Percentiles rank a stretch among this genome's conserved stretches.
Evolutionary conservation across 1,284 basidiomycete species (phyloP).

Genomic region (Ceraceosorus guamensis): DNA sequence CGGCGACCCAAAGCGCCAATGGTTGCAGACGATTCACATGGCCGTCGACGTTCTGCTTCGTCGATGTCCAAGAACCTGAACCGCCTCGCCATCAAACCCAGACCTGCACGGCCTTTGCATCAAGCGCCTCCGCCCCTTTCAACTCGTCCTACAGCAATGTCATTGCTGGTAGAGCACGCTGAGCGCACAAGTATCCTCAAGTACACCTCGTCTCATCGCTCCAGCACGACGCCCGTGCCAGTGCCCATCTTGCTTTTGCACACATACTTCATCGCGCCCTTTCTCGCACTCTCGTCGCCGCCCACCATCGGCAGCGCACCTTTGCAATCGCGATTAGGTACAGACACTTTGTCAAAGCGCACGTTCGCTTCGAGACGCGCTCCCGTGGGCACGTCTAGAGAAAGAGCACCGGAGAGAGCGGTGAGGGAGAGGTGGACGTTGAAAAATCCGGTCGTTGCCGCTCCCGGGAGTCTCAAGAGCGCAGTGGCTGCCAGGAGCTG

Average conservation of each 20-base stretch:
- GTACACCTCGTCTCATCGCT: slow-evolving; percentile 11
- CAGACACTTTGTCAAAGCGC: background rate
- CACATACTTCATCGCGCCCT: slow-evolving; percentile 39
- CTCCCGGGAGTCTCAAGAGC: slow-evolving; percentile 9
- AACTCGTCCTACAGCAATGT: slow-evolving; percentile 26
- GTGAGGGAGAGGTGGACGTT: slow-evolving; percentile 11
- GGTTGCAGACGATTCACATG: background rate
- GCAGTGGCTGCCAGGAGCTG: slow-evolving; percentile 17
- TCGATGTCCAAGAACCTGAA: slow-evolving; percentile 1
- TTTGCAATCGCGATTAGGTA: background rate
- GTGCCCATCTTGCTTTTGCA: slow-evolving; percentile 21
- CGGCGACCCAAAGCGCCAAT: background rate
- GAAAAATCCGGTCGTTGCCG: slow-evolving; percentile 9
- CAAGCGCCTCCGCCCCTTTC: slow-evolving; percentile 14
- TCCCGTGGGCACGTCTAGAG: background rate
- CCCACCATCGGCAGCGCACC: slow-evolving; percentile 15
- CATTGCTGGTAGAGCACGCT: slow-evolving; percentile 32
- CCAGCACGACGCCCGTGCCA: slow-evolving; percentile 16
- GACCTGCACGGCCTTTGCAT: background rate
- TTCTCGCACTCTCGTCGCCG: slow-evolving; percentile 18
- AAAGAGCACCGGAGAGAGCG: slow-evolving; percentile 7
- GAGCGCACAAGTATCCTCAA: slow-evolving; percentile 14
- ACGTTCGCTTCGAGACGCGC: background rate
- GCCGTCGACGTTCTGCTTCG: background rate
- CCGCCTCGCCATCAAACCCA: slow-evolving; percentile 1